These are phyloP conservation scores for Triangularia setosa DNA, from an alignment of 2,329 filamentous ascomycete genomes.

Conservation along the genomic window DNA sequence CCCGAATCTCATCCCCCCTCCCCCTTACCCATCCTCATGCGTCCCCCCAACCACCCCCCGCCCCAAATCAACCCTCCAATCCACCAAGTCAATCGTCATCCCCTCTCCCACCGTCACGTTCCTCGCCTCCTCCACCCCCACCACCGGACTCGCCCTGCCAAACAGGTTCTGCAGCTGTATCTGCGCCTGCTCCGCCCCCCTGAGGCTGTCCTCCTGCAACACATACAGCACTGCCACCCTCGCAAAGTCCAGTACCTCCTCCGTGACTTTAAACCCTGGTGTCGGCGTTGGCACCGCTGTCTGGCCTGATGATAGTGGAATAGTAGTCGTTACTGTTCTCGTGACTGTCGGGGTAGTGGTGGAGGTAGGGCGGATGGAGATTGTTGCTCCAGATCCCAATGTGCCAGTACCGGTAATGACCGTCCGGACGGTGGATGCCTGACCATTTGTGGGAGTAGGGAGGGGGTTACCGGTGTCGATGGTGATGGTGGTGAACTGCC, in stretches of 20 bases:
- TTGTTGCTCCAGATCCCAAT: slow-evolving; percentile 29
- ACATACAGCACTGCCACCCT: slow-evolving; percentile 60
- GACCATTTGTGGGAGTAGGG: slow-evolving; percentile 13
- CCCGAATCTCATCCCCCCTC: no score
- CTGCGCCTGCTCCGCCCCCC: slow-evolving; percentile 52
- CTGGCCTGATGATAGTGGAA: slow-evolving; percentile 19
- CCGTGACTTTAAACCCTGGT: slow-evolving; percentile 46
- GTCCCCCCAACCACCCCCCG: slow-evolving; percentile 18
- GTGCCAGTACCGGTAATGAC: slow-evolving; percentile 28
- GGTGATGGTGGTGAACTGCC: slow-evolving; percentile 32
- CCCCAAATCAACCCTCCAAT: slow-evolving; percentile 40
- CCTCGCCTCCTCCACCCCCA: slow-evolving; percentile 32
- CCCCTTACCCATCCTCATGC: background rate
- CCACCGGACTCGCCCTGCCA: slow-evolving; percentile 28
- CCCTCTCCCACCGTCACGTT: slow-evolving; percentile 36
- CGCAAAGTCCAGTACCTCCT: slow-evolving; percentile 60
- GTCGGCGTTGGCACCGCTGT: slow-evolving; percentile 27
- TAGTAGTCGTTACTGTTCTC: slow-evolving; percentile 28
- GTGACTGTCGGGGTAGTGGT: slow-evolving; percentile 26
- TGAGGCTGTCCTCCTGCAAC: slow-evolving; percentile 51
- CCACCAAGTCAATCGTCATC: slow-evolving; percentile 49
- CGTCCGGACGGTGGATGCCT: slow-evolving; percentile 23
- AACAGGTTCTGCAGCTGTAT: slow-evolving; percentile 53
- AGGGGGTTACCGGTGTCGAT: slow-evolving; percentile 28
- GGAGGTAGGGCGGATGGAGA: slow-evolving; percentile 25